Evolutionary conservation across 1,284 basidiomycete species (phyloP).

Genomic region (Volvariella surrecta): DNA sequence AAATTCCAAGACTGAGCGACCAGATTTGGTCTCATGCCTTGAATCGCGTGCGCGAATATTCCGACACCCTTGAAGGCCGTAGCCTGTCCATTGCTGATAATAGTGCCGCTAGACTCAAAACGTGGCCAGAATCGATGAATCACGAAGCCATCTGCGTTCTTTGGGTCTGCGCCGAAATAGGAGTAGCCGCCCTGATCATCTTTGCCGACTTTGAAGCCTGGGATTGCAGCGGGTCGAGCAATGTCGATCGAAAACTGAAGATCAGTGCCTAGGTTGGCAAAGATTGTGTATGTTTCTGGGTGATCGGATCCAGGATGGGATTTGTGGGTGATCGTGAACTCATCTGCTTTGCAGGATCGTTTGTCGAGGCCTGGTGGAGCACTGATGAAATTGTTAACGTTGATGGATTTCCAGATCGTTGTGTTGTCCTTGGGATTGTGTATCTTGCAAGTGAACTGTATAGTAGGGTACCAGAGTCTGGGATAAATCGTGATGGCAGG

Average conservation of each 20-base stretch:
- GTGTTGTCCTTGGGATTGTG: constrained; percentile 78
- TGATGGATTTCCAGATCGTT: constrained; percentile 84
- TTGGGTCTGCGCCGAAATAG: constrained; percentile 75
- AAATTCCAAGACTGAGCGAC: constrained; percentile 97
- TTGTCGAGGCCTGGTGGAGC: constrained; percentile 75
- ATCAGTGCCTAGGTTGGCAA: constrained; percentile 73
- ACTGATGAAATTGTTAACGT: constrained; percentile 78
- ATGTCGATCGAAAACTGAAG: constrained; percentile 78
- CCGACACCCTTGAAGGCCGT: constrained; percentile 69
- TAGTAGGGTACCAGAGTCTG: constrained; percentile 87
- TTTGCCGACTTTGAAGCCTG: constrained; percentile 90
- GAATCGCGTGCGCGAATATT: constrained; percentile 94
- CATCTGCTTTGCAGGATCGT: constrained; percentile 83
- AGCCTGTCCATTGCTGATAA: constrained; percentile 69
- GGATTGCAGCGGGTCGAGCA: constrained; percentile 56
- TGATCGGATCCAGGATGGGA: constrained; percentile 53
- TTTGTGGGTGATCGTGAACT: constrained; percentile 79
- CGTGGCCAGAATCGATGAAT: constrained; percentile 92
- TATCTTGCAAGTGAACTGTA: constrained; percentile 94
- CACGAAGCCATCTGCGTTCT: constrained; percentile 81
- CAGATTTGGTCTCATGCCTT: constrained; percentile 96
- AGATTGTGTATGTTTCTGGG: constrained; percentile 75
- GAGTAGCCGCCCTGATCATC: constrained; percentile 86
- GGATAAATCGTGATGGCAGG: constrained; percentile 1
- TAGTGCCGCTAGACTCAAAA: constrained; percentile 54